Evolutionary conservation across 352 stramenopile species (phyloP), one percentile per base, ranked within the genome.

Genomic region (Globisporangium ultimum): DNA sequence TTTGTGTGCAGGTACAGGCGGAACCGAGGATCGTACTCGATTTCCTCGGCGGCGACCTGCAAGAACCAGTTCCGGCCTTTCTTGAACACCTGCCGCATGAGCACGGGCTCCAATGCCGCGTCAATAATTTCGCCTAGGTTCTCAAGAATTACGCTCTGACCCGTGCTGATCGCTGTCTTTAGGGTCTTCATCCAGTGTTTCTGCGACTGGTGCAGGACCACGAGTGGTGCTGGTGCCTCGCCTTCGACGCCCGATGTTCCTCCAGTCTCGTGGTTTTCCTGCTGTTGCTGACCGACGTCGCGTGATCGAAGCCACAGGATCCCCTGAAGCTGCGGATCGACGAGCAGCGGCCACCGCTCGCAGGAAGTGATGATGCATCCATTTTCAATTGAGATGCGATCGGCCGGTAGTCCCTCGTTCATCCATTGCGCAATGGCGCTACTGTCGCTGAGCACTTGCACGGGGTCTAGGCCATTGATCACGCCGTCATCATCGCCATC

Each of bases 311-410:
- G 63, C 90, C 90, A 97, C 48, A 78, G 87, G 34, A 97, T 82
- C 2, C 85, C 89, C 72, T 97, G 90, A 1, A 97, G 67, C 65
- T 97, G 89, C 10, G 90, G 90, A 46, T 97, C 90, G 2, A 97
- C 92, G 14, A 97, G 72, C 17, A 97, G 71, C 4, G 90, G 90
- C 89, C 90, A 97, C 5, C 90, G 67, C 45, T 87, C 78, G 48
- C 81, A 96, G 21, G 84, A 93, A 36, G 84, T 88, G 47, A 97
- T 93, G 53, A 97, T 97, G 50, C 84, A 94, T 17, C 90, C 92
- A 53, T 98, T 98, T 58, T 98, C 92, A 14, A 96, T 83, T 11
- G 87, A 97, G 14, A 98, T 97, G 7, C 89, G 77, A 62, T 98
- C 91, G 0, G 89, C 77, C 2, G 91, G 91, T 0, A 98, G 64